phyloP scores from a whole-genome alignment of 805 yeast species.

The Kodamaea jinghongensis region DNA sequence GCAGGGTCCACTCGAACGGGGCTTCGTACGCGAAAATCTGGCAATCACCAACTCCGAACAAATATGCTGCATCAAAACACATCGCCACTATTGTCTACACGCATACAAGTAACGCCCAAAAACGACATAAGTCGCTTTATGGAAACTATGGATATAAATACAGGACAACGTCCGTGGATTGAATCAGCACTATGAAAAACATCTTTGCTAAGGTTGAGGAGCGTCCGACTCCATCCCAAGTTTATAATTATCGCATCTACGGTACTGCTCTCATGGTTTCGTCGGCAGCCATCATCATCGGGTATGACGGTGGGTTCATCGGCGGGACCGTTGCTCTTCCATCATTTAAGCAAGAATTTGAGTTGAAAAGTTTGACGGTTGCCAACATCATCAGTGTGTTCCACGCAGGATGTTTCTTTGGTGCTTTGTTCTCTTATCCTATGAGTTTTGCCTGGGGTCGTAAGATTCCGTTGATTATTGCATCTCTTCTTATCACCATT shows the following conservation, averaged over 20 bases:
- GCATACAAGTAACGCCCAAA: no score
- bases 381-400: constrained; percentile 39
- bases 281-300: constrained; percentile 40
- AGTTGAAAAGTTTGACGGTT: constrained; percentile 22
- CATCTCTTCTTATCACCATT: constrained; percentile 30
- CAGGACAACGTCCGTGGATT: no score
- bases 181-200: constrained; percentile 4
- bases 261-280: constrained; percentile 36
- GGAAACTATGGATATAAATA: no score
- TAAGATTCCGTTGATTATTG: constrained; percentile 27
- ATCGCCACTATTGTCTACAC: no score
- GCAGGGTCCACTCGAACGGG: no score
- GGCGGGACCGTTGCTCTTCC: constrained; percentile 39
- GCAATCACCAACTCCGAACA: no score
- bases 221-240: constrained; percentile 37
- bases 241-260: constrained; percentile 34
- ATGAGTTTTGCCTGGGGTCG: constrained; percentile 34
- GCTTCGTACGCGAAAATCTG: no score
- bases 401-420: constrained; percentile 41
- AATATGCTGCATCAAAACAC: no score
- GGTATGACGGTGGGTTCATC: constrained; percentile 41
- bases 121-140: no score
- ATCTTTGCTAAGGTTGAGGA: constrained; percentile 35
- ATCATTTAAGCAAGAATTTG: constrained; percentile 33
- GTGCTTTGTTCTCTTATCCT: constrained; percentile 38